A percentile compares a stretch with the other conserved stretches of the same genome.
Evolutionary conservation across 768 basidiomycete genomes (phyloP).

Genomic region (Russula compacta): DNA sequence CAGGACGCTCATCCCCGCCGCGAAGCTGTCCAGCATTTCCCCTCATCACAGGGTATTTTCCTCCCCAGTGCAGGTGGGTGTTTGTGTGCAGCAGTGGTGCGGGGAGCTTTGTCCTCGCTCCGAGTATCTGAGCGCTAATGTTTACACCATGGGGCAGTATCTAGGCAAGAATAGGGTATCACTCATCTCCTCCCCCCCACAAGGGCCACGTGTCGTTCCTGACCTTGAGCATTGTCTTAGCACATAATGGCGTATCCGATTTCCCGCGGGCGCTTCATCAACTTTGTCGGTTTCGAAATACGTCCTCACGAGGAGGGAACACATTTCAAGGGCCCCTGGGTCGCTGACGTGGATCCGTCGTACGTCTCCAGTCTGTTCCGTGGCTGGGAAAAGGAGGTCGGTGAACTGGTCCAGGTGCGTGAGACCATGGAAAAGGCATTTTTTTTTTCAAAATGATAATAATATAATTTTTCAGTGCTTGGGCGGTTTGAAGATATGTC

Average conservation of each 20-base stretch:
- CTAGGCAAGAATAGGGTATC: constrained; percentile 36
- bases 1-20: constrained; percentile 48
- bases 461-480: not conserved
- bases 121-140: not conserved
- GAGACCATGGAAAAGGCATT: not conserved
- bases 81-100: too few relatives aligned
- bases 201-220: not conserved
- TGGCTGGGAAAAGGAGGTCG: constrained; percentile 11
- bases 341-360: not conserved
- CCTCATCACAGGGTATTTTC: constrained; percentile 42
- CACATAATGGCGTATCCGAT: constrained; percentile 57
- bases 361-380: not conserved
- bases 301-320: constrained; percentile 6
- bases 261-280: constrained; percentile 46
- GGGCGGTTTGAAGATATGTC: constrained; percentile 21
- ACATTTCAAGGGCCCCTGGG: constrained; percentile 1
- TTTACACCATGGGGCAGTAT: constrained; percentile 35
- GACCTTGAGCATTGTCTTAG: constrained; percentile 28
- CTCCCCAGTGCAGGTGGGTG: constrained; percentile 40
- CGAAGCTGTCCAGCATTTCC: constrained; percentile 32
- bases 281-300: constrained; percentile 24
- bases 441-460: not conserved
- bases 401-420: constrained; percentile 42
- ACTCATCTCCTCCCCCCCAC: constrained; percentile 29
- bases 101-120: not conserved